Conservation (phyloP, 2,329 filamentous ascomycete genomes). For the Thielaviopsis musarum region DNA sequence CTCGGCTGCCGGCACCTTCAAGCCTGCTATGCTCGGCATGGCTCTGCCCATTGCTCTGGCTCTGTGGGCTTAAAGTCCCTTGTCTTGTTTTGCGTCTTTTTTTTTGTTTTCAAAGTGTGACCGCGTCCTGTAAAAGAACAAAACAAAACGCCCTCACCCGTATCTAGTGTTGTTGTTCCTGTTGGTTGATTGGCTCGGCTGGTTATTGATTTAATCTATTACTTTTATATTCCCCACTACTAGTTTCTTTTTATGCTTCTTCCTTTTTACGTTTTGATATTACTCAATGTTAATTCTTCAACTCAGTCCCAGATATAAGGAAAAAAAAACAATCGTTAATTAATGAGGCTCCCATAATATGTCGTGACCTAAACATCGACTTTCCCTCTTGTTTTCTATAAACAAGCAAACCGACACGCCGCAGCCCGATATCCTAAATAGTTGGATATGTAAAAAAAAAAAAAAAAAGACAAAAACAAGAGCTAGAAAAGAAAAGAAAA, state of each 20-base stretch:
- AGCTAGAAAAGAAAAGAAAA: background rate
- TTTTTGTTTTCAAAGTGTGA: constrained; percentile 1
- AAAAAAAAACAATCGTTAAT: too few species aligned
- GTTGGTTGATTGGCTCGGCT: background rate
- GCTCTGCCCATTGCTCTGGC: constrained; percentile 11
- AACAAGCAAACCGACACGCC: background rate
- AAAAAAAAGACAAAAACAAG: background rate
- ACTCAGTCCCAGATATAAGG: background rate
- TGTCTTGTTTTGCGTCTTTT: background rate
- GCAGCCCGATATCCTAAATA: background rate
- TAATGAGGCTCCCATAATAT: too few species aligned
- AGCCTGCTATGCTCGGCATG: constrained; percentile 11
- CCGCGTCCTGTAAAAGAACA: too few species aligned
- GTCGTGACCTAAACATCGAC: too few species aligned
- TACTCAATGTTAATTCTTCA: background rate
- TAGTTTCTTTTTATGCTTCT: background rate
- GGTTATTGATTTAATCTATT: background rate
- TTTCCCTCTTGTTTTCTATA: background rate
- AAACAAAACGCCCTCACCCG: background rate
- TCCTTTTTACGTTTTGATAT: background rate
- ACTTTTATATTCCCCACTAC: background rate
- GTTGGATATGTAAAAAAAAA: constrained; percentile 1
- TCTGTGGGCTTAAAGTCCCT: constrained; percentile 7
- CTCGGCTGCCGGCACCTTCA: constrained; percentile 10
- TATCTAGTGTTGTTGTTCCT: background rate